phyloP scores from a whole-genome alignment of 352 stramenopile genomes.

The Phytophthora podocarpi region DNA sequence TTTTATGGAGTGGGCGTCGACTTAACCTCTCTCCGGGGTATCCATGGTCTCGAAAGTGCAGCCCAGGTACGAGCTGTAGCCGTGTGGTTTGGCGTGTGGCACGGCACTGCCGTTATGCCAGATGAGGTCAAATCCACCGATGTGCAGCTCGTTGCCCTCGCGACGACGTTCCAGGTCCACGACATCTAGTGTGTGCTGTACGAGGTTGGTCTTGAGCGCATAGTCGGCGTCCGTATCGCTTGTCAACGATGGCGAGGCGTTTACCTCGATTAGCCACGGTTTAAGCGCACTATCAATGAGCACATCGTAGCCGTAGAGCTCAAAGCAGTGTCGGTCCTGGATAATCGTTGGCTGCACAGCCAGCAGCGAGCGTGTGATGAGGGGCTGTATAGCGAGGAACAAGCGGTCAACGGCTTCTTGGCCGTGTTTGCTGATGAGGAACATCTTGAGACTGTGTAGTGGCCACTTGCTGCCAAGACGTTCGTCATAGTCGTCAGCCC shows the following conservation, averaged over 20 bases:
- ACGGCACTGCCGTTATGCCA: conserved; percentile 48
- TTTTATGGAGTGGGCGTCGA: neutral
- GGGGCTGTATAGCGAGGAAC: conserved; percentile 83
- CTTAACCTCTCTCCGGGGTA: conserved; percentile 15
- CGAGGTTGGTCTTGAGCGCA: conserved; percentile 81
- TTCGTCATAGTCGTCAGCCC: conserved; percentile 44
- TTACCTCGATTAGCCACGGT: conserved; percentile 78
- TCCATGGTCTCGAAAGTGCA: conserved; percentile 51
- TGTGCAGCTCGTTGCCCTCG: conserved; percentile 46
- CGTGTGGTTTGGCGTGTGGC: conserved; percentile 40
- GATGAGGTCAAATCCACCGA: conserved; percentile 79
- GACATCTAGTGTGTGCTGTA: conserved; percentile 90
- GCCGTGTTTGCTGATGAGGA: conserved; percentile 76
- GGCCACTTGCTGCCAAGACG: conserved; percentile 74
- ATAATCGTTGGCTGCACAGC: conserved; percentile 86
- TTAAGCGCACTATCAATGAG: conserved; percentile 65
- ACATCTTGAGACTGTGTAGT: conserved; percentile 58
- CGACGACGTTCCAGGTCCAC: conserved; percentile 78
- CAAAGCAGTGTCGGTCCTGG: conserved; percentile 87
- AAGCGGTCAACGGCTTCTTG: conserved; percentile 59
- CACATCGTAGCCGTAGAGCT: conserved; percentile 81
- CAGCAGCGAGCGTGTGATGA: conserved; percentile 86
- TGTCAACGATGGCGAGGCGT: conserved; percentile 80
- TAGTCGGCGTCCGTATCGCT: conserved; percentile 78
- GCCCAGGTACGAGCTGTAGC: conserved; percentile 68